Evolutionary conservation across 345 rosid species (phyloP).

Genomic region (Chamaenerion angustifolium): DNA sequence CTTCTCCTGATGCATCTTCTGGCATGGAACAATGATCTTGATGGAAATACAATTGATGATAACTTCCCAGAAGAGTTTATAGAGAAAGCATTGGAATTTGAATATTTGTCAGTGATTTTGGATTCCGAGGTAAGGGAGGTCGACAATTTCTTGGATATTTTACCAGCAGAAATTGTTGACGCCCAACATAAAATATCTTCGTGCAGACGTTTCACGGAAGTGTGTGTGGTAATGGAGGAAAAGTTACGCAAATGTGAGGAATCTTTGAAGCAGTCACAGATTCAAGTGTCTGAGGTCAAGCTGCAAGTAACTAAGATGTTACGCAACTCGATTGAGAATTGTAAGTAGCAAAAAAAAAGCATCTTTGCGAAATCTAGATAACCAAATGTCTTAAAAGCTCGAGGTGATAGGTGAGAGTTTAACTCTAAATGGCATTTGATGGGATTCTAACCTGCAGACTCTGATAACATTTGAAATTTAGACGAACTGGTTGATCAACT

Average conservation of each 20-base stretch:
- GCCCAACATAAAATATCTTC: conserved; percentile 47
- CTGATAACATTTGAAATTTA: too few relatives aligned
- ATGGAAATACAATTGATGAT: conserved; percentile 24
- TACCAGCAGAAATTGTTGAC: conserved; percentile 52
- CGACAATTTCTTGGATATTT: conserved; percentile 44
- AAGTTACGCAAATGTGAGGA: conserved; percentile 46
- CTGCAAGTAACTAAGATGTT: conserved; percentile 51
- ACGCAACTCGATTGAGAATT: conserved; percentile 36
- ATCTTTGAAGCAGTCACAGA: conserved; percentile 45
- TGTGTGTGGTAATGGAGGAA: conserved; percentile 25
- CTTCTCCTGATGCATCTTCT: conserved; percentile 63
- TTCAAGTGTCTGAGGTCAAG: conserved; percentile 50
- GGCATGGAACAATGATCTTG: conserved; percentile 50
- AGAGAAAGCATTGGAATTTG: conserved; percentile 61
- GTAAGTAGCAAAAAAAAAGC: conserved; percentile 23
- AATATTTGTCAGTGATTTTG: conserved; percentile 55
- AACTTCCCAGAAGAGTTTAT: conserved; percentile 26
- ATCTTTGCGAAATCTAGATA: too few relatives aligned
- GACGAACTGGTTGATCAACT: too few relatives aligned
- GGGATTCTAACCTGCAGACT: too few relatives aligned
- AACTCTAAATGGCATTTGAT: too few relatives aligned
- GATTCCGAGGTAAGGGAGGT: conserved; percentile 74
- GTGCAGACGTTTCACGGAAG: conserved; percentile 32
- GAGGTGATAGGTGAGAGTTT: too few relatives aligned
- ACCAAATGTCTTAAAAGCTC: too few relatives aligned